Evolutionary conservation across 1,139 yeast species (phyloP).

Genomic region (Pichia sp.): DNA sequence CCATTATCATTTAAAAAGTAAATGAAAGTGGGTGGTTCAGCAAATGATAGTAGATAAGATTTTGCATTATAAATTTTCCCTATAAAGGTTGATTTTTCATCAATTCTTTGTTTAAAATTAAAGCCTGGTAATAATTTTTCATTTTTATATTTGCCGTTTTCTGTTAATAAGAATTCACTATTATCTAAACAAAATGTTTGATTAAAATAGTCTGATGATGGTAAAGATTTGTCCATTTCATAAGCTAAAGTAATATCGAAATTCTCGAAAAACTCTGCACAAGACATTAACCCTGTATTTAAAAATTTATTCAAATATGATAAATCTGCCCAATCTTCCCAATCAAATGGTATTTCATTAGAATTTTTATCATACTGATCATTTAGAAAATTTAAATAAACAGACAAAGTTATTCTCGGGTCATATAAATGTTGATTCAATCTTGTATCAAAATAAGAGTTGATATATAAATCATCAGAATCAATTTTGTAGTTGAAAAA

Average conservation of each 20-base stretch:
- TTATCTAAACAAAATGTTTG: conserved; percentile 19
- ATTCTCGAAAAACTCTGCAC: conserved; percentile 17
- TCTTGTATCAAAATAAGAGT: conserved; percentile 13
- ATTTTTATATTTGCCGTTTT: conserved; percentile 3
- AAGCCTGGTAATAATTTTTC: conserved; percentile 38
- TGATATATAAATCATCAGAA: neutral
- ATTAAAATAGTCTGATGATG: conserved; percentile 6
- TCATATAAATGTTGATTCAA: conserved; percentile 29
- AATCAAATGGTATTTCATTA: conserved; percentile 40
- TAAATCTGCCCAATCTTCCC: conserved; percentile 54
- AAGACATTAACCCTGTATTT: neutral
- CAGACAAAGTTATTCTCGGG: conserved; percentile 37
- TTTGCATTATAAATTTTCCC: conserved; percentile 36
- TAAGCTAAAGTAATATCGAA: conserved; percentile 18
- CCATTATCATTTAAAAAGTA: conserved; percentile 40
- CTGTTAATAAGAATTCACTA: conserved; percentile 6
- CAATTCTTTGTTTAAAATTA: conserved; percentile 31
- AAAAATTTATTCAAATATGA: conserved; percentile 33
- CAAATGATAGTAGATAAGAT: conserved; percentile 37
- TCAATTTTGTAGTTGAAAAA: conserved; percentile 2
- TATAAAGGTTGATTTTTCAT: conserved; percentile 31
- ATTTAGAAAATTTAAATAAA: conserved; percentile 32
- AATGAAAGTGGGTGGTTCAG: conserved; percentile 39
- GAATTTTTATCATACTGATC: conserved; percentile 19
- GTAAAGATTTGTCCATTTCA: neutral